Conservation (phyloP, 305 asterid species). For the Ilex paraguariensis region DNA sequence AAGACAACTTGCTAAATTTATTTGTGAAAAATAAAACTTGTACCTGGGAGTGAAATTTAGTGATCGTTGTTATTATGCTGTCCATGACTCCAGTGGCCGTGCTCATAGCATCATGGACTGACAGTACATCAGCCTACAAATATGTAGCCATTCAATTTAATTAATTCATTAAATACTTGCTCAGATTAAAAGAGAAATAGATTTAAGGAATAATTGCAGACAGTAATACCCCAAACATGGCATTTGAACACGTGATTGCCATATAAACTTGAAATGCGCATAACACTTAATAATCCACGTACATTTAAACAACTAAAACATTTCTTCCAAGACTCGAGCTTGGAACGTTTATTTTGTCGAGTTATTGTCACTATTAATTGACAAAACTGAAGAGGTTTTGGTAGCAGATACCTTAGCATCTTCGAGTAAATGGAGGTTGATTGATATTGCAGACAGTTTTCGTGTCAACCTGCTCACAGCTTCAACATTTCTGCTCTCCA, state of each 20-base stretch:
- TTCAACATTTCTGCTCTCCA: constrained; percentile 54
- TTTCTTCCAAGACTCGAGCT: too few species aligned
- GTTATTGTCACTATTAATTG: too few species aligned
- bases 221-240: too few species aligned
- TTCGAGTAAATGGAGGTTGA: constrained; percentile 51
- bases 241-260: neutral
- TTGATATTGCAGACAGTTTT: constrained; percentile 58
- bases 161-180: too few species aligned
- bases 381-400: too few species aligned
- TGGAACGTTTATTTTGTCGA: too few species aligned
- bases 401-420: constrained; percentile 38
- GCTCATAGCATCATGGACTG: constrained; percentile 41
- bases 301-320: neutral
- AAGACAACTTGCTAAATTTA: neutral
- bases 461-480: constrained; percentile 61
- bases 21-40: neutral
- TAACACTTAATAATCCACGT: too few species aligned
- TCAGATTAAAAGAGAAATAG: neutral
- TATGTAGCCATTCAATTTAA: too few species aligned
- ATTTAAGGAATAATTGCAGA: neutral
- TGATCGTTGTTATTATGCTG: constrained; percentile 29
- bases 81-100: constrained; percentile 45
- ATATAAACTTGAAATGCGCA: too few species aligned
- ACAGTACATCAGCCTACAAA: constrained; percentile 38
- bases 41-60: constrained; percentile 45